A percentile compares a stretch with the other conserved stretches of the same genome.
These are phyloP conservation scores for Lanmaoa rubissima DNA, from an alignment of 768 basidiomycete genomes.

Conservation along the genomic window DNA sequence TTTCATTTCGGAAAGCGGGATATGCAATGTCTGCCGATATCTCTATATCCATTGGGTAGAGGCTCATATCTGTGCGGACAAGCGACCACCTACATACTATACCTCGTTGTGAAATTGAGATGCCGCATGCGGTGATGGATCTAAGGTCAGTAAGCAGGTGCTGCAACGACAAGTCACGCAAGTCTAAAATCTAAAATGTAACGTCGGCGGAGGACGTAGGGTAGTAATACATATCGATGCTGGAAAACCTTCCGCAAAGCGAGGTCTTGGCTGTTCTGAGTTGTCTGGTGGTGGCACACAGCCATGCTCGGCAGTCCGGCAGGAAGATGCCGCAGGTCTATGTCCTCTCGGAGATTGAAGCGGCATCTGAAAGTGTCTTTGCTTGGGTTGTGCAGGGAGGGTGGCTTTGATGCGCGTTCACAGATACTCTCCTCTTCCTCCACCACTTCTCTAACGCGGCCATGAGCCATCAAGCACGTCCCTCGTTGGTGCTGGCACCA, in stretches of 20 bases:
- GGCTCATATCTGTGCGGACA: neutral
- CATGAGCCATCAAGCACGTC: conserved; percentile 66
- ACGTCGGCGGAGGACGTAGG: neutral
- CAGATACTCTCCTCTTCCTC: conserved; percentile 22
- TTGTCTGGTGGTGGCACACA: conserved; percentile 8
- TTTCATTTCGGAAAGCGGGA: conserved; percentile 19
- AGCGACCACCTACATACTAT: neutral
- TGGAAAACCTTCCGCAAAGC: neutral
- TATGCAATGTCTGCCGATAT: conserved; percentile 1
- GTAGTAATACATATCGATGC: neutral
- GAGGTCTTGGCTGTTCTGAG: neutral
- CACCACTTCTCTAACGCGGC: conserved; percentile 32
- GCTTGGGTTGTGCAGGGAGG: conserved; percentile 32
- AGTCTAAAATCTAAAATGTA: neutral
- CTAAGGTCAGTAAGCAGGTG: neutral
- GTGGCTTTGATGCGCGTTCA: conserved; percentile 35
- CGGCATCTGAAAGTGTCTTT: conserved; percentile 25
- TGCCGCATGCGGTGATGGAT: neutral
- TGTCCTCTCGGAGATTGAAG: conserved; percentile 18
- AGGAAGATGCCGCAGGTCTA: conserved; percentile 13
- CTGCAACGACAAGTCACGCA: neutral
- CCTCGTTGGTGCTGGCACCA: conserved; percentile 70
- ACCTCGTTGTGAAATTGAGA: neutral
- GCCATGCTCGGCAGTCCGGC: conserved; percentile 23
- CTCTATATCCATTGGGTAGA: neutral